A percentile compares a stretch with the other conserved stretches of the same genome.
These are phyloP conservation scores for Pyrenochaeta sp. DNA, from an alignment of 2,329 filamentous ascomycete species.

Conservation along the genomic window DNA sequence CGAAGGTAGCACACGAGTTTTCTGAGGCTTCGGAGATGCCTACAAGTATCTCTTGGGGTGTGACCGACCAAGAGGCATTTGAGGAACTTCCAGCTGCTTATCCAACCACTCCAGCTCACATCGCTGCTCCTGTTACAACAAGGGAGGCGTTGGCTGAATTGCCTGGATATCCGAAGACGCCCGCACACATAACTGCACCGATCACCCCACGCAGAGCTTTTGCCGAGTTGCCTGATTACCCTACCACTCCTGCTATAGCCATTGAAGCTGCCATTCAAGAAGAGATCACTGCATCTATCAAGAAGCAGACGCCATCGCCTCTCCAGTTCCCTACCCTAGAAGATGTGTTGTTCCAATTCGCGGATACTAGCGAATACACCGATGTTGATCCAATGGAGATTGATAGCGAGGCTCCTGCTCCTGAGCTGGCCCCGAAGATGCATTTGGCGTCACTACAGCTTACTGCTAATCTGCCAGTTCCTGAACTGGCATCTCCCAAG, in stretches of 20 bases:
- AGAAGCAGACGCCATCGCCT: constrained; percentile 38
- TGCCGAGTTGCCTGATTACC: constrained; percentile 29
- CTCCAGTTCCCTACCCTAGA: constrained; percentile 14
- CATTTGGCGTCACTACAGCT: constrained; percentile 28
- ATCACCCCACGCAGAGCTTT: constrained; percentile 26
- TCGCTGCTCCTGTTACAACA: constrained; percentile 24
- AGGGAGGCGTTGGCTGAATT: not conserved
- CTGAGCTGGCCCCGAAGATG: constrained; percentile 18
- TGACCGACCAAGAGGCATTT: constrained; percentile 8
- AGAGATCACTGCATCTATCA: constrained; percentile 35
- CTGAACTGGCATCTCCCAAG: constrained; percentile 30
- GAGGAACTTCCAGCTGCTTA: constrained; percentile 7
- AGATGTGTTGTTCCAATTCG: constrained; percentile 25
- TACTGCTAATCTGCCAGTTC: constrained; percentile 18
- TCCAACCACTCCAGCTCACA: constrained; percentile 13
- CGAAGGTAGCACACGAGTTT: not conserved
- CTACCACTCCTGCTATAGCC: constrained; percentile 31
- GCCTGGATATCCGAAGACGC: constrained; percentile 18
- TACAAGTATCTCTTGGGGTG: not conserved
- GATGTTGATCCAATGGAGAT: constrained; percentile 22
- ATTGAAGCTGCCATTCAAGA: constrained; percentile 38
- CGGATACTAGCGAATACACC: constrained; percentile 23
- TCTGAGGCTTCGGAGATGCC: not conserved
- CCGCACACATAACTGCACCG: constrained; percentile 23
- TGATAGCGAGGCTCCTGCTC: constrained; percentile 15